Percentiles rank a stretch among this genome's conserved stretches.
phyloP scores from a whole-genome alignment of 257 asterid species.

The Penstemon newberryi region DNA sequence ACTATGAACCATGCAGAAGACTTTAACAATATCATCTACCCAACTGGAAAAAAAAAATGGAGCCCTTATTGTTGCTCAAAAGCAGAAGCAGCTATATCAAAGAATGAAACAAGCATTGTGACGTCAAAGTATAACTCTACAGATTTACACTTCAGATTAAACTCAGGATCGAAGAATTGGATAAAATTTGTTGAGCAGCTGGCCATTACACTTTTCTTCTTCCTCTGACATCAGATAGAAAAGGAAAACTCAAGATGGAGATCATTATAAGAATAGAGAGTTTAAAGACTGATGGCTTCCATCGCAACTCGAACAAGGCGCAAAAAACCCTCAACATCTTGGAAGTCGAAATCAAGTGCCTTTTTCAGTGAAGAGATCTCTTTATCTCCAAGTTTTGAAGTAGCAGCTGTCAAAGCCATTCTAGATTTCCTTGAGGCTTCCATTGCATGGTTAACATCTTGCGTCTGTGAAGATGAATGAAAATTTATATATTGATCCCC shows the following conservation, averaged over 20 bases:
- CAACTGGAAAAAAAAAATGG: conserved; percentile 23
- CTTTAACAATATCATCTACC: conserved; percentile 31
- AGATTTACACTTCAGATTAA: conserved; percentile 40
- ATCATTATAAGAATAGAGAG: conserved; percentile 21
- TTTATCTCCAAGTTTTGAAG: conserved; percentile 56
- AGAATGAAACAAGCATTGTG: conserved; percentile 33
- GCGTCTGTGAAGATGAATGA: conserved; percentile 54
- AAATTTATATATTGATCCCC: too few relatives aligned
- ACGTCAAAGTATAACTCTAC: conserved; percentile 49
- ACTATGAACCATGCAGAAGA: conserved; percentile 32
- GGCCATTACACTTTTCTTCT: conserved; percentile 18
- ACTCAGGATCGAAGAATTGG: conserved; percentile 31
- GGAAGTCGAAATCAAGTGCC: conserved; percentile 93
- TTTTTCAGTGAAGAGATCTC: conserved; percentile 65
- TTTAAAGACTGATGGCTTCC: conserved; percentile 70
- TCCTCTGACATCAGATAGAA: conserved; percentile 27
- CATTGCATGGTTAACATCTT: conserved; percentile 80
- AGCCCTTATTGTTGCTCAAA: conserved; percentile 34
- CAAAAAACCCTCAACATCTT: conserved; percentile 79
- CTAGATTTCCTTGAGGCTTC: conserved; percentile 93
- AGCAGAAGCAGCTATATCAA: conserved; percentile 37
- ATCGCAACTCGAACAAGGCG: conserved; percentile 86
- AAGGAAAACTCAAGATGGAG: conserved; percentile 32
- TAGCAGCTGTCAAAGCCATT: conserved; percentile 69
- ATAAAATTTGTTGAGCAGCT: conserved; percentile 19